phyloP scores from a whole-genome alignment of 306 rosid species.

The Castanospermum australe region DNA sequence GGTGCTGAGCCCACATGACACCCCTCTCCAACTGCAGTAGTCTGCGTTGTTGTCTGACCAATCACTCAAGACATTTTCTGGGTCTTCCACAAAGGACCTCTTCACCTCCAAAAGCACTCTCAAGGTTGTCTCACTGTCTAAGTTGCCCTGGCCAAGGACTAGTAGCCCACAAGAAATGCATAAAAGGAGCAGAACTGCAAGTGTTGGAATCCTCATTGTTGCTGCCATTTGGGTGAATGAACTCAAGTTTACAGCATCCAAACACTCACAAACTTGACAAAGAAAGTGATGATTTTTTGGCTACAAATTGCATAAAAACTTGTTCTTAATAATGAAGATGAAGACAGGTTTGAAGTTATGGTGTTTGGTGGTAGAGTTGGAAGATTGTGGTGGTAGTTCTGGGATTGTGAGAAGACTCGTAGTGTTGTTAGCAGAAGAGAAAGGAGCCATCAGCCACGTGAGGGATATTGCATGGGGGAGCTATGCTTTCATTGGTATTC shows the following conservation, averaged over 20 bases:
- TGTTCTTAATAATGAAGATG: background rate
- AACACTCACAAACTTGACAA: conserved; percentile 10
- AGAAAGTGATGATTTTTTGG: background rate
- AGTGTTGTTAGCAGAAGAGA: background rate
- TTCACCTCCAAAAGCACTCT: conserved; percentile 70
- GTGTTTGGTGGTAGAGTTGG: background rate
- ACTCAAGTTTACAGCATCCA: background rate
- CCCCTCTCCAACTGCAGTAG: conserved; percentile 79
- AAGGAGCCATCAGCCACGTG: background rate
- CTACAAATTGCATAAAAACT: background rate
- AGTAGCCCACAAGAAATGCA: conserved; percentile 23
- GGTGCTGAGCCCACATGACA: conserved; percentile 57
- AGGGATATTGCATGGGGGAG: background rate
- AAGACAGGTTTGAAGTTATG: background rate
- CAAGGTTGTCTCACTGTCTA: conserved; percentile 42
- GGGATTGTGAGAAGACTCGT: conserved; percentile 23
- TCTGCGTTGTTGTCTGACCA: conserved; percentile 62
- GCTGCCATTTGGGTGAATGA: conserved; percentile 14
- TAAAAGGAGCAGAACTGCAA: conserved; percentile 23
- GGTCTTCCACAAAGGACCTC: conserved; percentile 62
- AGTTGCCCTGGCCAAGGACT: conserved; percentile 32
- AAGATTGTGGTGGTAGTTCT: conserved; percentile 4
- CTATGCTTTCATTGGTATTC: conserved; percentile 27
- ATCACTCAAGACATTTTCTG: conserved; percentile 55
- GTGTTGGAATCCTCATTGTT: conserved; percentile 16